Conservation (phyloP, 345 rosid genomes). For the Lepidium sativum region DNA sequence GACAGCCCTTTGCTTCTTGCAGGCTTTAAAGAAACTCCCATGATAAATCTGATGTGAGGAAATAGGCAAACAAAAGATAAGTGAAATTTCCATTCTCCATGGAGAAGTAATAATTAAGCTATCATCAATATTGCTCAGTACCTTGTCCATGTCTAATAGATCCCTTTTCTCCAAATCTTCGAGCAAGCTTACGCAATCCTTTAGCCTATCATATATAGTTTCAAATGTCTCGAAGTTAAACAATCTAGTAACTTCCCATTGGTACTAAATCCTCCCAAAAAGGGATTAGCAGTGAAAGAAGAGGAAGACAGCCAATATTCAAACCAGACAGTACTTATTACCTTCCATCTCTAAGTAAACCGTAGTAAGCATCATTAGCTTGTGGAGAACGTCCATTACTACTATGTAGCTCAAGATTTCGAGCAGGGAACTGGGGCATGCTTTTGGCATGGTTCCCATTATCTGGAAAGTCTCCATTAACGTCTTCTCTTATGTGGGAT, state of each 20-base stretch:
- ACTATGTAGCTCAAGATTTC: slow-evolving; percentile 10
- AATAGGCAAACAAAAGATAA: slow-evolving; percentile 1
- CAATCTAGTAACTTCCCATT: not conserved
- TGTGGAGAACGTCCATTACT: slow-evolving; percentile 30
- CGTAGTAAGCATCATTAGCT: slow-evolving; percentile 38
- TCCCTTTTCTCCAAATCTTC: slow-evolving; percentile 62
- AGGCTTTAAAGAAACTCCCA: slow-evolving; percentile 62
- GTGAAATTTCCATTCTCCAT: not conserved
- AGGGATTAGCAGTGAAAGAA: not conserved
- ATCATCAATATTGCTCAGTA: slow-evolving; percentile 16
- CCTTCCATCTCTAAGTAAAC: slow-evolving; percentile 65
- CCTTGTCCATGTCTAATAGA: slow-evolving; percentile 79
- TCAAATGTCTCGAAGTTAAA: not conserved
- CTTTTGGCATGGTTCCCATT: slow-evolving; percentile 32
- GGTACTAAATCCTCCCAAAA: not conserved
- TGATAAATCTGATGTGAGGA: slow-evolving; percentile 61
- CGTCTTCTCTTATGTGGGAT: slow-evolving; percentile 29
- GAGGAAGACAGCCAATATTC: slow-evolving; percentile 3
- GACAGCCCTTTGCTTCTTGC: slow-evolving; percentile 62
- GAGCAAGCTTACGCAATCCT: slow-evolving; percentile 64
- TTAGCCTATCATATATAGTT: slow-evolving; percentile 38
- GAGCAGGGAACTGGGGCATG: slow-evolving; percentile 25
- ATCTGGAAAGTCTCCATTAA: slow-evolving; percentile 25
- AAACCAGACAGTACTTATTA: slow-evolving; percentile 23
- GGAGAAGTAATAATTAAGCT: not conserved